Conservation (phyloP, 2,329 filamentous ascomycete species). For the Sporothrix globosa region DNA sequence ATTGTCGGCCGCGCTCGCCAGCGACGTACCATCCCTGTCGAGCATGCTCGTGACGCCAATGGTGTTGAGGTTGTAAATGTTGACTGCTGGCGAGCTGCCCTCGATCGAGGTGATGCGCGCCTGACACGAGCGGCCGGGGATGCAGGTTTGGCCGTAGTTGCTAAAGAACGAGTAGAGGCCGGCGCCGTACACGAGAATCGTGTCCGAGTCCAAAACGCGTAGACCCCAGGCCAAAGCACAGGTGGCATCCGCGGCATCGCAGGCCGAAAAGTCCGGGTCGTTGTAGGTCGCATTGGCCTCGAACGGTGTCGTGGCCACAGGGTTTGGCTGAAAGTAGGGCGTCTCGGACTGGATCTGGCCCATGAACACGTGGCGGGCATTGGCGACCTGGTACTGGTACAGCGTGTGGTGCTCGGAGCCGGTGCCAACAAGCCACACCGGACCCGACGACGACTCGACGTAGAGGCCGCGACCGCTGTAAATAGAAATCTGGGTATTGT, state of each 20-base stretch:
- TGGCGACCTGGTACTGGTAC: slow-evolving; percentile 69
- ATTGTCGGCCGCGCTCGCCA: slow-evolving; percentile 47
- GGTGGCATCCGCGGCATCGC: slow-evolving; percentile 42
- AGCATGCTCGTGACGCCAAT: slow-evolving; percentile 50
- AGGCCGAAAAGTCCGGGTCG: slow-evolving; percentile 58
- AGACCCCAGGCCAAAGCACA: slow-evolving; percentile 67
- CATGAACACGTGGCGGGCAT: slow-evolving; percentile 64
- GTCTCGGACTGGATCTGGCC: slow-evolving; percentile 71
- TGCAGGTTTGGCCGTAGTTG: slow-evolving; percentile 60
- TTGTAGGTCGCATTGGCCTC: slow-evolving; percentile 45
- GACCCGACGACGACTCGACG: slow-evolving; percentile 47
- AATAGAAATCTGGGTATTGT: slow-evolving; percentile 29
- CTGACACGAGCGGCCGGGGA: slow-evolving; percentile 52
- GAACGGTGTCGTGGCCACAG: slow-evolving; percentile 62
- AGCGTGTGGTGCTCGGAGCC: slow-evolving; percentile 67
- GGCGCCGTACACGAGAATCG: slow-evolving; percentile 63
- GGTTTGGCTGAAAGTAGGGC: slow-evolving; percentile 70
- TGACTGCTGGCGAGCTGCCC: slow-evolving; percentile 41
- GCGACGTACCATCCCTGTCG: slow-evolving; percentile 42
- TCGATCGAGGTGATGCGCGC: slow-evolving; percentile 47
- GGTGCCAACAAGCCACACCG: slow-evolving; percentile 63
- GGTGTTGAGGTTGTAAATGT: slow-evolving; percentile 52
- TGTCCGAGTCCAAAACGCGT: slow-evolving; percentile 59
- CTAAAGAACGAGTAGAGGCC: slow-evolving; percentile 71
- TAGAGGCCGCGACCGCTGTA: slow-evolving; percentile 24